These are phyloP conservation scores for Candida loeiensis DNA, from an alignment of 805 yeast species.

Conservation along the genomic window DNA sequence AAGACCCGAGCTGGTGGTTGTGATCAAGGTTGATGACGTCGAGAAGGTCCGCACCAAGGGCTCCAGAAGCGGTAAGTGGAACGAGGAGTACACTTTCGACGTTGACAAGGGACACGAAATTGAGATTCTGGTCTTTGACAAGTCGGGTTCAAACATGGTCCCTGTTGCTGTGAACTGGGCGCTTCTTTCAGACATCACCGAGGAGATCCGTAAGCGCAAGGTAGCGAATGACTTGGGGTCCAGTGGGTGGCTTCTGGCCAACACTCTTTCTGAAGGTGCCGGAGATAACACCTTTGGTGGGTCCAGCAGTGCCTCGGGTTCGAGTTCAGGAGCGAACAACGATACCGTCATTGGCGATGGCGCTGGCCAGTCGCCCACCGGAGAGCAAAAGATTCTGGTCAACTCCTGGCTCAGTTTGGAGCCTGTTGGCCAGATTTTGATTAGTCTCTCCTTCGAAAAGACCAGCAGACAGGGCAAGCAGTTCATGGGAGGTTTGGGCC, in stretches of 20 bases:
- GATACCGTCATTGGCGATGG: conserved; percentile 1
- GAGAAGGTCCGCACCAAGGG: conserved; percentile 72
- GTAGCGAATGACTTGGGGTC: conserved; percentile 68
- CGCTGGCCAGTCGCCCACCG: not conserved
- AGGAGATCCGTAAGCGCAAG: conserved; percentile 88
- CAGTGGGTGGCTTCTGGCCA: conserved; percentile 88
- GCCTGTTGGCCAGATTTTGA: conserved; percentile 86
- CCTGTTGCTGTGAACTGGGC: conserved; percentile 96
- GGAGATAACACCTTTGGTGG: not conserved
- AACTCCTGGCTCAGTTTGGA: conserved; percentile 89
- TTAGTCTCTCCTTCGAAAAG: conserved; percentile 78
- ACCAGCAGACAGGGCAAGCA: conserved; percentile 36
- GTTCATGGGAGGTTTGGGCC: conserved; percentile 50
- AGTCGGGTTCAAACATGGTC: conserved; percentile 56
- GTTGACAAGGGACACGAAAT: conserved; percentile 92
- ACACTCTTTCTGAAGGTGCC: conserved; percentile 22
- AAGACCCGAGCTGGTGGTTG: conserved; percentile 73
- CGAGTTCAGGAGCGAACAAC: not conserved
- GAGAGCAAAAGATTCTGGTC: conserved; percentile 38
- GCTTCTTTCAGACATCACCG: conserved; percentile 84
- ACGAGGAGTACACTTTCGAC: conserved; percentile 74
- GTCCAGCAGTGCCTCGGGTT: not conserved
- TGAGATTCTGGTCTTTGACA: conserved; percentile 84
- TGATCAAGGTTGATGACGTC: conserved; percentile 85
- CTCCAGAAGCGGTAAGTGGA: conserved; percentile 75